Evolutionary conservation across 345 rosid species (phyloP), one percentile per base, ranked within the genome.

Genomic region (Barbarea vulgaris): DNA sequence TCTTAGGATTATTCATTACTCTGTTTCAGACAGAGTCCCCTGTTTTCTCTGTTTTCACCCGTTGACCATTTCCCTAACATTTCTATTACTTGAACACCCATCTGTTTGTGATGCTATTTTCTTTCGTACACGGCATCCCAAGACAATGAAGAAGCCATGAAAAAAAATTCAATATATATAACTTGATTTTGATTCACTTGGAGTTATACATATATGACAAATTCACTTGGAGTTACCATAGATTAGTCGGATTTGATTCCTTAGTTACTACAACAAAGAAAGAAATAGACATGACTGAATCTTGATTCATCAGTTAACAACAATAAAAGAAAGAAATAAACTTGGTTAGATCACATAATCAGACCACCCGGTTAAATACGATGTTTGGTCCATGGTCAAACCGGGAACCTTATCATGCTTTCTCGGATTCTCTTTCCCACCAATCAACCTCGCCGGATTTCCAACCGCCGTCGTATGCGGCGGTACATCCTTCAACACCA

Each of bases 381-480:
- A 91, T 46, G 87, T 90, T 19, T 91, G 98, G 64, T 94, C 98
- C 98, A 94, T 91, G 1, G 88, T 88, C 36, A 87, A 61, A 76
- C 96, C 82, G 9, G 96, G 97, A 58, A 85, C 84, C 81, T 85
- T 87, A 25, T 90, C 89, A 39, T 80, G 89, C 84, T 53, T 86
- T 3, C 62, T 64, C 2, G 98, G 91, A 65, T 91, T 89, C 51
- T 84, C 85, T 77, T 88, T 91, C 36, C 97, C 97, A 33, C 98
- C 97, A 14, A 94, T 12, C 83, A 94, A 65, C 65, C 86, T 88
- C 48, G 97, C 98, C 7, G 97, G 98, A 51, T 91, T 94, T 24
- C 97, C 98, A 1, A 90, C 97, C 1, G 95, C 95, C 9, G 96
- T 94, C 3, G 97, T 91, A 63, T 84, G 76, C 0, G 90, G 79